Evolutionary conservation across 805 yeast species (phyloP), one percentile per base, ranked within the genome.

Genomic region (Teunomyces barrocoloradensis): DNA sequence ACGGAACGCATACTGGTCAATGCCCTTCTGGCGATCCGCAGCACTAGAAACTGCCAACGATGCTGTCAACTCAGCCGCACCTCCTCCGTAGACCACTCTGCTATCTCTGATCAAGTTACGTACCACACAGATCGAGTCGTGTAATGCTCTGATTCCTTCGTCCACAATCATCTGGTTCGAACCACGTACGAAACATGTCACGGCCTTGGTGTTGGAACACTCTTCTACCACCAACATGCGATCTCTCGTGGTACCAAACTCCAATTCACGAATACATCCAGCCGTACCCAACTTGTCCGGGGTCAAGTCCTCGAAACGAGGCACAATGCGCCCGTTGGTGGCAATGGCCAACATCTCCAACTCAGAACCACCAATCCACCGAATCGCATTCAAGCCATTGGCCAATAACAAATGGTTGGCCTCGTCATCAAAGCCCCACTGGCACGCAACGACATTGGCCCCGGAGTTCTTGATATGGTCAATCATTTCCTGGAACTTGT

Each of bases 341-440:
- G 98, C 97, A 67, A 94, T 92, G 30, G 99, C 99, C 61, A 95
- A 84, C 54, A 89, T 80, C 73, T 92, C 99, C 57, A 92, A 78
- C 61, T 92, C 99, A 45, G 95, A 89, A 38, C 98, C 99, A 51
- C 98, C 99, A 44, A 94, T 96, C 99, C 99, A 94, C 74, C 99
- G 84, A 35, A 94, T 94, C 20, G 98, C 98, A 33, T 97, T 96
- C 53, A 94, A 78, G 37, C 88, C 80, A 68, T 92, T 89, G 59
- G 92, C 87, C 57, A 91, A 75, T 50, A 94, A 77, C 64, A 94
- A 72, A 69, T 94, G 97, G 71, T 92, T 92, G 36, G 98, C 98
- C 74, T 92, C 99, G 67, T 92, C 99, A 68, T 92, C 99, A 60
- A 92, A 94, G 13, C 99, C 99, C 99, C 99, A 92, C 74, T 92